Percentiles rank a stretch among this genome's conserved stretches.
Conservation (phyloP, 257 asterid genomes). For the Penstemon eatonii region DNA sequence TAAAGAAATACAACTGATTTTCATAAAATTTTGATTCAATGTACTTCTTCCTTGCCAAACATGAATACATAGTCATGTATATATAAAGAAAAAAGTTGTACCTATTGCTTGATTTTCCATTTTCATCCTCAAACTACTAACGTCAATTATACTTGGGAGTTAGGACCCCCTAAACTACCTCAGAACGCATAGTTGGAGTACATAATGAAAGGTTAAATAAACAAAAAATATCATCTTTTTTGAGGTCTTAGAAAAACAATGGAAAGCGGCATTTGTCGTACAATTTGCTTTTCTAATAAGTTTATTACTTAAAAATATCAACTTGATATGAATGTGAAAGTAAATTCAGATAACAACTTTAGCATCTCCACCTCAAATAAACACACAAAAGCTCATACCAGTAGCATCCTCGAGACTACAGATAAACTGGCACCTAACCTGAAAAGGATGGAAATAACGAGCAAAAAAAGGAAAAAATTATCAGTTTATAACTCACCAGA, state of each 20-base stretch:
- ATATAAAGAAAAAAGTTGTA: background rate
- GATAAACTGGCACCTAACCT: slow-evolving; percentile 4
- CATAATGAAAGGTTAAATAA: background rate
- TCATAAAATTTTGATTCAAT: background rate
- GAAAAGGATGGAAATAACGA: background rate
- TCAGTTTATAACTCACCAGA: slow-evolving; percentile 45
- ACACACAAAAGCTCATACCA: background rate
- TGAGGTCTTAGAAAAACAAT: slow-evolving; percentile 13
- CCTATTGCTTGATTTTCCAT: background rate
- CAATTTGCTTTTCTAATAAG: background rate
- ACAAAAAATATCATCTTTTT: background rate
- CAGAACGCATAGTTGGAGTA: background rate
- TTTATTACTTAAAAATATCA: background rate
- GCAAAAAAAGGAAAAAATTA: slow-evolving; percentile 1
- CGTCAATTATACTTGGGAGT: background rate
- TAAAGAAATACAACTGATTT: background rate
- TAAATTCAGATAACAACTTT: slow-evolving; percentile 1
- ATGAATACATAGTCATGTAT: background rate
- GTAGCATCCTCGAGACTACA: slow-evolving; percentile 6
- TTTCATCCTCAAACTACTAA: background rate
- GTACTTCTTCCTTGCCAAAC: slow-evolving; percentile 15
- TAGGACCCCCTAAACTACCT: background rate
- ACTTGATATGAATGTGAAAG: background rate
- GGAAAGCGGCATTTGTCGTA: background rate
- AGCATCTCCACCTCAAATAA: slow-evolving; percentile 10